Conservation (phyloP, 371 early-diverging fungal species). For the Mucor sp. region DNA sequence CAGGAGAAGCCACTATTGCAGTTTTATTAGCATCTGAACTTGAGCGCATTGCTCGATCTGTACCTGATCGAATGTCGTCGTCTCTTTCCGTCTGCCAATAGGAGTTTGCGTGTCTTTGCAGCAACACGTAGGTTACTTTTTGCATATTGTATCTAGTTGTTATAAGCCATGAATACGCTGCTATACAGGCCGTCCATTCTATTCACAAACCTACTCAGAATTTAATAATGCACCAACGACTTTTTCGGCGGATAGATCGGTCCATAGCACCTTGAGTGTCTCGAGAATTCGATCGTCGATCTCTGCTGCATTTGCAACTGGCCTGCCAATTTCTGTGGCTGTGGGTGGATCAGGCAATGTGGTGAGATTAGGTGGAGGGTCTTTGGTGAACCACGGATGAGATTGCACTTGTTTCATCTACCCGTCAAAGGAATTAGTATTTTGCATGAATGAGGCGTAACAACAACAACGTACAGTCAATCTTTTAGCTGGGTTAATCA, state of each 20-base stretch:
- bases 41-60: neutral
- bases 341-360: constrained; percentile 48
- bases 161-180: neutral
- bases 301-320: constrained; percentile 30
- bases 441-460: neutral
- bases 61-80: constrained; percentile 42
- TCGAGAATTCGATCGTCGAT: constrained; percentile 51
- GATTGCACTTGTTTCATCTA: constrained; percentile 46
- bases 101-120: constrained; percentile 46
- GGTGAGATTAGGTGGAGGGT: constrained; percentile 32
- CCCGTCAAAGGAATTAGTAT: neutral
- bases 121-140: constrained; percentile 52
- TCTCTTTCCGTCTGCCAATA: constrained; percentile 50
- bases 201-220: constrained; percentile 35
- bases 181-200: neutral
- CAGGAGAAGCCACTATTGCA: constrained; percentile 25
- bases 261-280: constrained; percentile 48
- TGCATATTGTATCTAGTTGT: constrained; percentile 49
- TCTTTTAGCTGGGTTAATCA: constrained; percentile 42
- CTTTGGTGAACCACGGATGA: constrained; percentile 49
- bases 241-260: constrained; percentile 37
- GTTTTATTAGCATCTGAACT: neutral
- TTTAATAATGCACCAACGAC: constrained; percentile 41
- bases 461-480: constrained; percentile 36
- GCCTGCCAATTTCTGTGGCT: constrained; percentile 39